Conservation (phyloP, 352 stramenopile genomes). For the Phytophthora idaei region DNA sequence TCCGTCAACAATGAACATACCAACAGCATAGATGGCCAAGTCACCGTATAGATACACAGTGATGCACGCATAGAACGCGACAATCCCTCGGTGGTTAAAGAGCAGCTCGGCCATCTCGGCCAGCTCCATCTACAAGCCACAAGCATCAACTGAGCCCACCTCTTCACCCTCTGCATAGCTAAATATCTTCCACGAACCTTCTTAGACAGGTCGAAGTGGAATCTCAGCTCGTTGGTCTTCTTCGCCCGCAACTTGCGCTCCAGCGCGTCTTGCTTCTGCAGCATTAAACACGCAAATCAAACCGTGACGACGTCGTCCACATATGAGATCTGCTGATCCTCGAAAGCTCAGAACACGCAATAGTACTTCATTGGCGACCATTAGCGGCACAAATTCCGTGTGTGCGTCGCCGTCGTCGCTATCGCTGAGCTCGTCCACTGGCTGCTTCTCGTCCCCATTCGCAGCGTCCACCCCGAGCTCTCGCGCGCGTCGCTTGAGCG, state of each 20-base stretch:
- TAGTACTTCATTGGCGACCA: conserved; percentile 76
- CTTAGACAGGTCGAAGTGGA: conserved; percentile 79
- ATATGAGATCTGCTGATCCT: conserved; percentile 23
- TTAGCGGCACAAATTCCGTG: conserved; percentile 80
- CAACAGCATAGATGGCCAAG: conserved; percentile 86
- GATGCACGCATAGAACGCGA: conserved; percentile 82
- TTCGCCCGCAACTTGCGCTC: conserved; percentile 54
- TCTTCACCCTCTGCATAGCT: neutral
- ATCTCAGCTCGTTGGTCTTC: conserved; percentile 26
- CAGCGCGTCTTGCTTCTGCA: conserved; percentile 61
- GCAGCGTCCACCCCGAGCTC: conserved; percentile 42
- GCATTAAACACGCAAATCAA: conserved; percentile 18
- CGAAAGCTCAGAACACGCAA: conserved; percentile 16
- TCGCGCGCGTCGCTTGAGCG: conserved; percentile 58
- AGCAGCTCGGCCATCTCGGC: conserved; percentile 84
- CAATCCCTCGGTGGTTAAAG: conserved; percentile 65
- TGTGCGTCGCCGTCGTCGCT: conserved; percentile 50
- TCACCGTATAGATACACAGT: conserved; percentile 89
- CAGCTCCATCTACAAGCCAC: conserved; percentile 70
- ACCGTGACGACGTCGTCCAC: conserved; percentile 27
- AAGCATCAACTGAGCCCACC: neutral
- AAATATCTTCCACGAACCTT: conserved; percentile 45
- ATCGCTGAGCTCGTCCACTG: conserved; percentile 36
- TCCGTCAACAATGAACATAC: conserved; percentile 42
- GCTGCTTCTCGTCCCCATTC: conserved; percentile 32